Conservation (phyloP, 108 stramenopile genomes). For the Chaetoceros tenuissimus region DNA sequence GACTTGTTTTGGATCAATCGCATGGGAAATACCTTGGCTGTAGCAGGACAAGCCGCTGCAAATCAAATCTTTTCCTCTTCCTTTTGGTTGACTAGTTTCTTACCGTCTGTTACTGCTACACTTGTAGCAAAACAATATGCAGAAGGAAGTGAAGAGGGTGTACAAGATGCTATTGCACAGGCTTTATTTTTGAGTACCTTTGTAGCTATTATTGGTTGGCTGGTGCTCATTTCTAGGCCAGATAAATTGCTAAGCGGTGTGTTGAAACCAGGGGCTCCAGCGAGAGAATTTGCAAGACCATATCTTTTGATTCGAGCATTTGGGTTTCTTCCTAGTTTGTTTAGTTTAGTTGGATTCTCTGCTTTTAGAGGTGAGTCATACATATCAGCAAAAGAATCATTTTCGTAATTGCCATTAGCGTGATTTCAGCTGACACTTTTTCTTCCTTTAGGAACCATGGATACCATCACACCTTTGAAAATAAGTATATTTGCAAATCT, state of each 20-base stretch:
- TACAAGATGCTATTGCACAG: conserved; percentile 75
- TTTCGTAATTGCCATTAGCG: not conserved
- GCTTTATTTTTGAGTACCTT: conserved; percentile 66
- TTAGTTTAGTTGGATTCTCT: conserved; percentile 57
- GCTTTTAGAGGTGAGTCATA: conserved; percentile 41
- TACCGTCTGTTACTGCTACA: conserved; percentile 82
- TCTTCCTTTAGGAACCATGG: conserved; percentile 35
- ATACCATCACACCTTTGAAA: conserved; percentile 79
- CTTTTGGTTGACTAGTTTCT: conserved; percentile 77
- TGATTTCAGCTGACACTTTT: not conserved
- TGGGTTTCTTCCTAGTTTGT: conserved; percentile 77
- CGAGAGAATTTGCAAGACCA: conserved; percentile 74
- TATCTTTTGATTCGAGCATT: conserved; percentile 76
- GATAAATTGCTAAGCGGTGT: conserved; percentile 47
- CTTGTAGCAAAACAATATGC: conserved; percentile 80
- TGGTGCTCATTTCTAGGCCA: conserved; percentile 50
- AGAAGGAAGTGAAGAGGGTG: conserved; percentile 50
- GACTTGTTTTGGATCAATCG: conserved; percentile 89
- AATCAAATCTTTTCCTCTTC: conserved; percentile 80
- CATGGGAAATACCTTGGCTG: conserved; percentile 85
- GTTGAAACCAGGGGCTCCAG: conserved; percentile 58
- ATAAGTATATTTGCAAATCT: conserved; percentile 69
- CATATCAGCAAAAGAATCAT: too few relatives aligned
- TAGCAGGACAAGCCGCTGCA: conserved; percentile 85
- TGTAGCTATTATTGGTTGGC: conserved; percentile 57